Evolutionary conservation across 495 filamentous ascomycete genomes (phyloP).

Genomic region (Sphaerosporella brunnea): DNA sequence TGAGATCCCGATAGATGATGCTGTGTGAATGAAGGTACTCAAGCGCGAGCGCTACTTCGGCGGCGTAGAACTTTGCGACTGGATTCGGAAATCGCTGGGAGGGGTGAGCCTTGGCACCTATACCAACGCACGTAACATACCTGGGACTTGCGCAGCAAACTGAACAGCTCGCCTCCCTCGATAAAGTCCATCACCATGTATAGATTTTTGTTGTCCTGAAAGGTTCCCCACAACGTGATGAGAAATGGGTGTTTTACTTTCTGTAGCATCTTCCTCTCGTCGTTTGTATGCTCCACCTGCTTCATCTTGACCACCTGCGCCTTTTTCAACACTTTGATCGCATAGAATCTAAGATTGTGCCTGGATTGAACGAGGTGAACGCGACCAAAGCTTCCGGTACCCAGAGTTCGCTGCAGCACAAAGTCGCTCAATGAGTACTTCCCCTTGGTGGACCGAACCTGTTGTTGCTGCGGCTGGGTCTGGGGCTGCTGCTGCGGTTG

Average conservation of each 20-base stretch:
- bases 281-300: conserved; percentile 97
- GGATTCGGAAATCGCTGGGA: conserved; percentile 93
- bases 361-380: conserved; percentile 92
- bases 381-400: conserved; percentile 90
- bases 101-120: conserved; percentile 12
- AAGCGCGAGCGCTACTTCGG: conserved; percentile 84
- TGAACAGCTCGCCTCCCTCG: conserved; percentile 96
- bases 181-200: conserved; percentile 99
- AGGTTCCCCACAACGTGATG: conserved; percentile 95
- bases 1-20: conserved; percentile 95
- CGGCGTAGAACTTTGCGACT: conserved; percentile 96
- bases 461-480: conserved; percentile 18
- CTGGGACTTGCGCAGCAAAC: conserved; percentile 84
- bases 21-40: conserved; percentile 90
- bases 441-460: conserved; percentile 68
- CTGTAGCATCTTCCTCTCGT: conserved; percentile 85
- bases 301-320: conserved; percentile 99
- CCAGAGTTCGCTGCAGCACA: conserved; percentile 67
- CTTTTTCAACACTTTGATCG: conserved; percentile 96
- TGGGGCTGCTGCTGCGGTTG: conserved; percentile 8
- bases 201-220: conserved; percentile 82
- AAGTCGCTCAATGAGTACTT: conserved; percentile 92
- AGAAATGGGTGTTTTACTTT: conserved; percentile 94
- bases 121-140: conserved; percentile 37
- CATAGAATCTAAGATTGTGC: conserved; percentile 94